Base-by-base conservation (phyloP, 78 protist species). In the Speleostelium caveatum region DNA sequence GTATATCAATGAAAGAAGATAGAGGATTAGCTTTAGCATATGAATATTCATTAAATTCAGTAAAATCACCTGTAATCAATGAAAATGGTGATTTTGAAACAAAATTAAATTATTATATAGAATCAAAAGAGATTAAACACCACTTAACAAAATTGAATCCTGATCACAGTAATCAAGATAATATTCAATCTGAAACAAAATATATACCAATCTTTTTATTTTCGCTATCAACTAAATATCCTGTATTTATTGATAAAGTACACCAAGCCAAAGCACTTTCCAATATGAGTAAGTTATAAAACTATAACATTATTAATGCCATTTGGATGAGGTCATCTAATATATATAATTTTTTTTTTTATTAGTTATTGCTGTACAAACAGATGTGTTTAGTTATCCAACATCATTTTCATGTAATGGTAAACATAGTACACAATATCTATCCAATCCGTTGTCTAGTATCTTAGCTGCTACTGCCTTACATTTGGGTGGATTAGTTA, bases 201-300 rank as follows among this genome's bases (percentile, higher is more conserved):
- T 75, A 86, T 49, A 86, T 86, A 21, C 93, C 93, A 58, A 86
- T 86, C 19, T 86, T 86, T 45, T 28, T 86, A 73, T 86, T 86
- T 33, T 86, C 93, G 33, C 21, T 76, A 8, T 75, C 73, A 24
- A 38, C 63, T n/a, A 69, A 49, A 6, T 26, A 58, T 58, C 73
- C 93, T 28, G 78, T 86, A n/a, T 76, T 86, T 35, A 86, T 86
- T 39, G 93, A 86, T 61, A 65, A 73, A 33, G 53, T 35, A 39
- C 77, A 73, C 21, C 86, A 67, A 45, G 93, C 93, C 1, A 86
- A 86, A 32, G 24, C 86, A 42, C 41, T 76, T 2, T 28, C 56
- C 16, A 76, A 76, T n/a, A 86, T 86, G 93, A 71, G n/a, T n/a
- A n/a, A n/a, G n/a, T n/a, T n/a, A n/a, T n/a, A n/a, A n/a, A n/a